A percentile compares a stretch with the other conserved stretches of the same genome.
Evolutionary conservation across 163 green algal genomes (phyloP).

Genomic region (Volvox carteri): DNA sequence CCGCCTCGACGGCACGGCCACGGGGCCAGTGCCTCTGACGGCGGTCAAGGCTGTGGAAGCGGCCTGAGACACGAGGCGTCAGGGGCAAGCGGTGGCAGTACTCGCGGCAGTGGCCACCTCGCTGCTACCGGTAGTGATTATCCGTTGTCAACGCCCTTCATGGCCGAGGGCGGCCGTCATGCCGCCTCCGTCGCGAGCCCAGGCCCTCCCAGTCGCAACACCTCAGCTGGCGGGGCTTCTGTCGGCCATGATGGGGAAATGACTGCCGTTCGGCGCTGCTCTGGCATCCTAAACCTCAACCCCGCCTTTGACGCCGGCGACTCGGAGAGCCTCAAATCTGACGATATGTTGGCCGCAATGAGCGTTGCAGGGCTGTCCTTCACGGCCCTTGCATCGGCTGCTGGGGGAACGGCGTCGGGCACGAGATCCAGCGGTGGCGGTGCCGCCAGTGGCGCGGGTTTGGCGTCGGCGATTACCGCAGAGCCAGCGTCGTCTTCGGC

Average conservation of each 20-base stretch:
- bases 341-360: background rate
- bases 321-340: constrained; percentile 22
- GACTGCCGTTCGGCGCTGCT: too few species aligned
- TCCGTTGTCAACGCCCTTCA: background rate
- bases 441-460: background rate
- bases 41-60: background rate
- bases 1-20: background rate
- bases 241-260: background rate
- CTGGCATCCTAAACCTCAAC: constrained; percentile 6
- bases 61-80: background rate
- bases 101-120: background rate
- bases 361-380: background rate
- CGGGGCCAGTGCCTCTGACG: background rate
- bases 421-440: background rate
- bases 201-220: background rate
- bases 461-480: background rate
- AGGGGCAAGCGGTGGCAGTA: background rate
- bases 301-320: constrained; percentile 36
- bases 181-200: background rate
- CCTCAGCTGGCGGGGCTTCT: background rate
- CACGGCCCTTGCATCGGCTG: background rate
- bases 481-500: too few species aligned
- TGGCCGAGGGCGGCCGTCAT: background rate
- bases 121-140: background rate
- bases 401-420: too few species aligned